Evolutionary conservation across 2,329 filamentous ascomycete species (phyloP).

Genomic region (Epichloe aotearoae): DNA sequence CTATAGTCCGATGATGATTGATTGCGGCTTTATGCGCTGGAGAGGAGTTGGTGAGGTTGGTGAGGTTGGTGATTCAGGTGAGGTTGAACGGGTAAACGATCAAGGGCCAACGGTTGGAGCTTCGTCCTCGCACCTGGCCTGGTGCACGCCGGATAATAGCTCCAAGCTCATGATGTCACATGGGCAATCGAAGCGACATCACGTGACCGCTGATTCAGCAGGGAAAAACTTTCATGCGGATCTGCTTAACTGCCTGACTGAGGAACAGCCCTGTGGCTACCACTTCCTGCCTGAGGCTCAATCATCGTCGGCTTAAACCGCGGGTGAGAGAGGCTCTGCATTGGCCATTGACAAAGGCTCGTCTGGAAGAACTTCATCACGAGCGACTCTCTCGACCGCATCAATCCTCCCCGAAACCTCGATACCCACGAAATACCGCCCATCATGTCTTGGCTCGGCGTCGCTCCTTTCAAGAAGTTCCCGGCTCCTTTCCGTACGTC

Average conservation of each 20-base stretch:
- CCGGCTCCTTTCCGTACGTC: conserved; percentile 63
- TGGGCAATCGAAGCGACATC: neutral
- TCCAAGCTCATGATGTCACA: conserved; percentile 9
- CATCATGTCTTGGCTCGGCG: conserved; percentile 65
- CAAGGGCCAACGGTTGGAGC: neutral
- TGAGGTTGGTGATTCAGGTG: neutral
- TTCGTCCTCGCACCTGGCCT: neutral
- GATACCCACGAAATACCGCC: conserved; percentile 24
- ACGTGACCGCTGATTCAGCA: neutral
- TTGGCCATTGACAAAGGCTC: conserved; percentile 26
- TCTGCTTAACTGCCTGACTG: neutral
- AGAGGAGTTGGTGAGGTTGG: neutral
- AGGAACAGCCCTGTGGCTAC: no score
- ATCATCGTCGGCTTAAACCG: conserved; percentile 17
- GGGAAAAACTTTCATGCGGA: neutral
- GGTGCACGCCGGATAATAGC: neutral
- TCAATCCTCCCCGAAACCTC: conserved; percentile 19
- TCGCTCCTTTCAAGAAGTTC: conserved; percentile 61
- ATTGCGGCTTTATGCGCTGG: neutral
- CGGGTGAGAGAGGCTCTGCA: conserved; percentile 16
- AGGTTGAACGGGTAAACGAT: neutral
- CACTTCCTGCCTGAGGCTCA: conserved; percentile 16
- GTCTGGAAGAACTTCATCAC: conserved; percentile 19
- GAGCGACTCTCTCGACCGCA: neutral
- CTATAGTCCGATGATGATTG: conserved; percentile 6